These are phyloP conservation scores for Colletotrichum shisoi DNA, from an alignment of 2,329 filamentous ascomycete species.

Conservation along the genomic window DNA sequence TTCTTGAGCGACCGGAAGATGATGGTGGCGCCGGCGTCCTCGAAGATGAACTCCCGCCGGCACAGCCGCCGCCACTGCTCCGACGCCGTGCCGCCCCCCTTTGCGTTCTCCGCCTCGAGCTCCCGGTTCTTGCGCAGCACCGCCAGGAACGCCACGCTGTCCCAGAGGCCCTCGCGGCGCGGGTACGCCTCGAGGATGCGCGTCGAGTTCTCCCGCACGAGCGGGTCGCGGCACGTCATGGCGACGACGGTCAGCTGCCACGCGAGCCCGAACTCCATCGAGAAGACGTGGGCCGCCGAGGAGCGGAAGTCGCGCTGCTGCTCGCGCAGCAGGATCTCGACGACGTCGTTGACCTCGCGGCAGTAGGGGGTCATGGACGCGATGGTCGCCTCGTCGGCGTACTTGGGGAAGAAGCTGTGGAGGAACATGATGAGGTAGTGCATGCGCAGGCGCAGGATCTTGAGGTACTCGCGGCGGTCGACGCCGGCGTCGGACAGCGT, in stretches of 20 bases:
- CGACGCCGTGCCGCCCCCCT: constrained; percentile 48
- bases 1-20: constrained; percentile 51
- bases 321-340: constrained; percentile 49
- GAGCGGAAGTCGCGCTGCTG: constrained; percentile 37
- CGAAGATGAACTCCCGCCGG: constrained; percentile 52
- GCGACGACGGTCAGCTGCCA: constrained; percentile 55
- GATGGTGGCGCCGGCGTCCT: constrained; percentile 46
- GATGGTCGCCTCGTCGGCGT: constrained; percentile 49
- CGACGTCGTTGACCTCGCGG: constrained; percentile 52
- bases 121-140: constrained; percentile 51
- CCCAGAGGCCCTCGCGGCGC: constrained; percentile 55
- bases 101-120: constrained; percentile 47
- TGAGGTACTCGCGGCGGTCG: constrained; percentile 41
- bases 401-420: constrained; percentile 51
- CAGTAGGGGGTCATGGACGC: constrained; percentile 54
- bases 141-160: constrained; percentile 52
- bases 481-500: constrained; percentile 43
- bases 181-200: constrained; percentile 53
- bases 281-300: constrained; percentile 48
- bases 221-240: constrained; percentile 52
- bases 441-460: constrained; percentile 52
- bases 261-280: constrained; percentile 57
- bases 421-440: constrained; percentile 54
- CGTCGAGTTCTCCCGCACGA: constrained; percentile 52
- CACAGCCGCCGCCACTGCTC: constrained; percentile 54